These are phyloP conservation scores for Begonia masoniana DNA, from an alignment of 306 rosid species.

Conservation along the genomic window DNA sequence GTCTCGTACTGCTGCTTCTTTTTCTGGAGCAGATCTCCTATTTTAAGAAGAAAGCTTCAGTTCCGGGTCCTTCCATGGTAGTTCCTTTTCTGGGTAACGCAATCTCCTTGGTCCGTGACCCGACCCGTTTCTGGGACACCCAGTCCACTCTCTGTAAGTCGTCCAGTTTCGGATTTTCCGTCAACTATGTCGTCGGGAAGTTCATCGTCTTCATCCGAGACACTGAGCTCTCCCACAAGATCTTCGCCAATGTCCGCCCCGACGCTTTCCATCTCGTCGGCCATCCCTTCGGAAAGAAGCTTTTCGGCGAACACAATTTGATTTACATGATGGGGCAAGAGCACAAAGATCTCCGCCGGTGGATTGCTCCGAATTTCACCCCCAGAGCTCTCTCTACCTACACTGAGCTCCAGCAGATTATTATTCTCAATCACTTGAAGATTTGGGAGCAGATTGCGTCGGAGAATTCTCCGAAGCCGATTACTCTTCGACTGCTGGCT, in stretches of 20 bases:
- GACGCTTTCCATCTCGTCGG: slow-evolving; percentile 65
- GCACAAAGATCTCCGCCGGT: slow-evolving; percentile 81
- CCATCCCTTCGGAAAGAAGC: slow-evolving; percentile 86
- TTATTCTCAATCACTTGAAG: slow-evolving; percentile 46
- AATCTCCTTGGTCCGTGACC: slow-evolving; percentile 37
- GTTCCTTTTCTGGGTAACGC: slow-evolving; percentile 71
- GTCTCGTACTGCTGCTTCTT: slow-evolving; percentile 24
- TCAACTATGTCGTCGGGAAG: slow-evolving; percentile 61
- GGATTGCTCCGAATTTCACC: slow-evolving; percentile 73
- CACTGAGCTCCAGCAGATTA: slow-evolving; percentile 62
- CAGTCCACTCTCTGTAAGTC: slow-evolving; percentile 49
- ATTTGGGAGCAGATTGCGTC: slow-evolving; percentile 32
- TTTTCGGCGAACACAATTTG: slow-evolving; percentile 79
- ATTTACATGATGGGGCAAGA: slow-evolving; percentile 75
- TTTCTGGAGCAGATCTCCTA: slow-evolving; percentile 61
- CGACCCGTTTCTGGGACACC: slow-evolving; percentile 59
- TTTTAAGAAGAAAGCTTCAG: slow-evolving; percentile 27
- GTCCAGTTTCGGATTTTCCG: slow-evolving; percentile 38
- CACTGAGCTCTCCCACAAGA: slow-evolving; percentile 61
- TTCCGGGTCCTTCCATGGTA: slow-evolving; percentile 55
- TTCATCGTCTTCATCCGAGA: slow-evolving; percentile 69
- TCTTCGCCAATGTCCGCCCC: slow-evolving; percentile 75
- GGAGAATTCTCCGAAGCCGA: slow-evolving; percentile 3
- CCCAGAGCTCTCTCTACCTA: slow-evolving; percentile 68
- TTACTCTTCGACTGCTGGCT: slow-evolving; percentile 35